Evolutionary conservation across 179 eudicot species (phyloP), one percentile per base, ranked within the genome.

Genomic region (Corrigiola litoralis): DNA sequence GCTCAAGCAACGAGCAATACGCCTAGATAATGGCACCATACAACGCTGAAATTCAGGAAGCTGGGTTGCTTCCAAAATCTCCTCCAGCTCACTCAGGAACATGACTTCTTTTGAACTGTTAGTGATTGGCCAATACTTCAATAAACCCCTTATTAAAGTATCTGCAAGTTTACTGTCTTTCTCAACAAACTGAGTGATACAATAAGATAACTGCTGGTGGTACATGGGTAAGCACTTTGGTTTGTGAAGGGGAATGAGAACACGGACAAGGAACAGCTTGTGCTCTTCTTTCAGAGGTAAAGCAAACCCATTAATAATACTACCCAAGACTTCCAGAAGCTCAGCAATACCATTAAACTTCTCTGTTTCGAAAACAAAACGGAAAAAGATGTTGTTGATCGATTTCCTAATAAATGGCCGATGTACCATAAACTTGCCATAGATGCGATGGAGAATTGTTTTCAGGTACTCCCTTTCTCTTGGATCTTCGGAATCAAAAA

Each of bases 341-440:
- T 84, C 89, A 48, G 89, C 86, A 71, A 84, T 55, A 36, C 89
- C 89, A 65, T 84, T 82, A 55, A 77, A 80, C 76, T 82, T 84
- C 69, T 84, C 89, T 0, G 82, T 79, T 65, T 84, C 89, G 52
- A 79, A 79, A 41, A 84, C 48, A 53, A 84, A 84, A 37, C 73
- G 73, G 55, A 65, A 82, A 49, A 84, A 84, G 34, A 84, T 84
- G 71, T 77, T 77, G 77, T 82, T 84, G 64, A 84, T 82, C 36
- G 86, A 67, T 75, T 82, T 84, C 51, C 89, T 70, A 29, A 84
- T 79, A 55, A 75, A 80, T 9, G 89, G 89, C 7, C 89, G 82
- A 65, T 84, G 89, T 27, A 84, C 89, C 89, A 84, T 84, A 58
- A 84, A 84, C 68, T 84, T 84, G 36, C 89, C 89, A 69, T 84